Evolutionary conservation across 2,329 filamentous ascomycete species (phyloP).

Genomic region (Pleomassaria siparia): DNA sequence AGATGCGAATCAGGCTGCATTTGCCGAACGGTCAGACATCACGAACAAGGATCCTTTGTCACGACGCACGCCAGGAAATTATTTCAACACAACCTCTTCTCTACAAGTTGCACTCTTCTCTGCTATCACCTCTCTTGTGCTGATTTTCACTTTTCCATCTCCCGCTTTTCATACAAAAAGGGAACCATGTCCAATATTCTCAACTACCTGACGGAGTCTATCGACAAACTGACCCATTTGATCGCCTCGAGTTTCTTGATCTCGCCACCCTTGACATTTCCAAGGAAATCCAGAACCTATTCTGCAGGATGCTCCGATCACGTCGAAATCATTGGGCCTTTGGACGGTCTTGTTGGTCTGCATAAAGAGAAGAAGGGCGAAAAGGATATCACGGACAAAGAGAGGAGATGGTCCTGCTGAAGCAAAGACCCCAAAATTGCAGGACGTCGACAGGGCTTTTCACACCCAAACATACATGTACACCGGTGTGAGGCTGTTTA

Average conservation of each 20-base stretch:
- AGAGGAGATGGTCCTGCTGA: background rate
- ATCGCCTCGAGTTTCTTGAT: background rate
- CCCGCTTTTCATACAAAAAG: background rate
- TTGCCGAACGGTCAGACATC: too few relatives aligned
- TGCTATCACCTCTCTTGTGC: background rate
- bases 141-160: background rate
- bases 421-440: background rate
- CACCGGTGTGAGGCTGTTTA: too few relatives aligned
- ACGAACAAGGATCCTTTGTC: too few relatives aligned
- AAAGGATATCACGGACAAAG: background rate
- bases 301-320: slow-evolving; percentile 6
- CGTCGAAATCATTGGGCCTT: slow-evolving; percentile 6
- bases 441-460: too few relatives aligned
- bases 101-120: background rate
- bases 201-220: background rate
- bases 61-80: too few relatives aligned
- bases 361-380: slow-evolving; percentile 3
- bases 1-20: too few relatives aligned
- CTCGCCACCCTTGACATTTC: background rate
- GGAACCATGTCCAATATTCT: slow-evolving; percentile 1
- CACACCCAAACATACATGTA: too few relatives aligned
- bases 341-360: slow-evolving; percentile 3
- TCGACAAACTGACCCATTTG: background rate
- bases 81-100: too few relatives aligned
- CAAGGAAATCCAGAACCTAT: slow-evolving; percentile 2